phyloP scores from a whole-genome alignment of 2,329 filamentous ascomycete genomes.

The Pseudonectria buxi region DNA sequence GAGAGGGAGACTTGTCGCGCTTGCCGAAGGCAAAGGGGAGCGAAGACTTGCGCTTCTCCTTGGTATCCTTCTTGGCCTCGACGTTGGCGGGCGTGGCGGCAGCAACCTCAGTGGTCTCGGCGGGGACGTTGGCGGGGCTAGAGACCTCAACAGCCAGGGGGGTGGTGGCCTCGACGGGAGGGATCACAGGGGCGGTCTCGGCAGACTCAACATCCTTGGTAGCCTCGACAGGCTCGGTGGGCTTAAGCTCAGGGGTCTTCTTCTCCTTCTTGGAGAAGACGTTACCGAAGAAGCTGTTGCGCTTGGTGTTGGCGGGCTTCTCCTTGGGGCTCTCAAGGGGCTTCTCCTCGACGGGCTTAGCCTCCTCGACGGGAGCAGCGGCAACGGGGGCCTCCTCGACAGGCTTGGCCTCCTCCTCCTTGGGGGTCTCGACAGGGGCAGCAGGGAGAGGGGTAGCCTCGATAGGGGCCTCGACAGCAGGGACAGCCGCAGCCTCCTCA shows the following conservation, averaged over 20 bases:
- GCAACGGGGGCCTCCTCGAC: slow-evolving; percentile 22
- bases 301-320: slow-evolving; percentile 42
- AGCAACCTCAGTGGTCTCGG: slow-evolving; percentile 40
- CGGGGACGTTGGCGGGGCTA: slow-evolving; percentile 38
- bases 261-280: slow-evolving; percentile 51
- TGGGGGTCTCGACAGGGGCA: slow-evolving; percentile 41
- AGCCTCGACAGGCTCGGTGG: slow-evolving; percentile 31
- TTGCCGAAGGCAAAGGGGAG: slow-evolving; percentile 68
- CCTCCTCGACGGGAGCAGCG: slow-evolving; percentile 28
- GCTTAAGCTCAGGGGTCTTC: slow-evolving; percentile 48
- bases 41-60: slow-evolving; percentile 81
- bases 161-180: slow-evolving; percentile 50
- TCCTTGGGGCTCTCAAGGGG: slow-evolving; percentile 36
- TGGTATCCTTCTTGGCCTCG: slow-evolving; percentile 56
- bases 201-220: slow-evolving; percentile 42
- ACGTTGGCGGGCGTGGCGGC: slow-evolving; percentile 36
- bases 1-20: slow-evolving; percentile 58
- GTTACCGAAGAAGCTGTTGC: slow-evolving; percentile 49
- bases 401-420: slow-evolving; percentile 41
- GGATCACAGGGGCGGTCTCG: slow-evolving; percentile 52
- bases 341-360: slow-evolving; percentile 28
- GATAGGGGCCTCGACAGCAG: slow-evolving; percentile 1
- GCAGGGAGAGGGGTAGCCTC: slow-evolving; percentile 23
- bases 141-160: slow-evolving; percentile 50
- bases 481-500: slow-evolving; percentile 9